Base-by-base conservation (phyloP, 2,329 filamentous ascomycete genomes). In the Diaporthe vexans region DNA sequence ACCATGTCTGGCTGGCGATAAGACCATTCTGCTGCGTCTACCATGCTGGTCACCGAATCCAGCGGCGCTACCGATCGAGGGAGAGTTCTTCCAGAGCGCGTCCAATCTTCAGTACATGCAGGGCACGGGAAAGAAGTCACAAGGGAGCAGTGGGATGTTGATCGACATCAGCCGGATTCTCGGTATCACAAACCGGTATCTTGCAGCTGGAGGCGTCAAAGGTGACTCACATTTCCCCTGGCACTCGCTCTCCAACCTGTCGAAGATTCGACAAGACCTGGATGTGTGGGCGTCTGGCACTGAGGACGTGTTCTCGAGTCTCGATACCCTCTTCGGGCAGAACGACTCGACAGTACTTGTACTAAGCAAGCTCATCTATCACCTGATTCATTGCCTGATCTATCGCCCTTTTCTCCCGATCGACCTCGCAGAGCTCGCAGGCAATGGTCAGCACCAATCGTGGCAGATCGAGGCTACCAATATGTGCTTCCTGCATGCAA, bases 401-500 rank as follows among this genome's bases (percentile, higher is more conserved):
- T 97, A 97, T 80, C 91, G 95, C 21, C 94, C 94, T 0, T 97
- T 97, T 82, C 86, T 97, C 8, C 95, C 95, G 0, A 93, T 97
- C 76, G 94, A 97, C 81, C 86, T 97, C 4, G 90, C 93, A 33
- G 95, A 97, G 81, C 89, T 97, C 9, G 91, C 94, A 17, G 93
- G 94, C 19, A 93, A 90, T 0, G 94, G 94, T 1, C 94, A 97
- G 79, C 94, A 97, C 78, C 94, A 97, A 81, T 95, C 94, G 37
- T 97, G 95, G 95, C 95, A 97, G 81, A 96, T 97, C 63, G 94
- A 97, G 81, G 94, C 95, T 0, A 97, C 94, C 0, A 96, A 97
- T 79, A 88, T 96, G 80, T 97, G 95, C 82, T 97, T 91, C 81
- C 85, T 95, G 24, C 95, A 97, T 77, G 94, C 95, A 8, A 97